phyloP scores from a whole-genome alignment of 2,329 filamentous ascomycete species.

The Ambrosiella beaveri region DNA sequence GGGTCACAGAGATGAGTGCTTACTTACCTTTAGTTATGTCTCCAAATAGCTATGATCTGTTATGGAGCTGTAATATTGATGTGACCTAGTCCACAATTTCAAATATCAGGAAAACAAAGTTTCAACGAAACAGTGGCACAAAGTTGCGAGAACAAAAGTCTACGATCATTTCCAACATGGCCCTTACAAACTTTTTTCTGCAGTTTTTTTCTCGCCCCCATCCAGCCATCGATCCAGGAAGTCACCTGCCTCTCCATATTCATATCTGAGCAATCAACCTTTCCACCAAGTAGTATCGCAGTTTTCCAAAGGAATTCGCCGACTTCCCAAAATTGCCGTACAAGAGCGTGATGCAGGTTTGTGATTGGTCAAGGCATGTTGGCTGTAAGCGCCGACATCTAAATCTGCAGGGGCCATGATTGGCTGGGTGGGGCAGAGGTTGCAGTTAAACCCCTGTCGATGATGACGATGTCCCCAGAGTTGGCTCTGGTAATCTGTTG shows the following conservation, averaged over 20 bases:
- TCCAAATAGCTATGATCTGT: neutral
- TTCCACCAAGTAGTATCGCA: neutral
- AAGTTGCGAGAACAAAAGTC: too few species aligned
- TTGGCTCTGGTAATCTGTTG: neutral
- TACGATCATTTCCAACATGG: too few species aligned
- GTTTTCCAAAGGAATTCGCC: neutral
- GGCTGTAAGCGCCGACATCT: conserved; percentile 4
- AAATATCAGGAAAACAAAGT: neutral
- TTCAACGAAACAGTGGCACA: too few species aligned
- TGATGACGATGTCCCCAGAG: neutral
- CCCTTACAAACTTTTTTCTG: too few species aligned
- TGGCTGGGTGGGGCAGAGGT: neutral
- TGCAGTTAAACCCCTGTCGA: neutral
- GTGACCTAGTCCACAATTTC: neutral
- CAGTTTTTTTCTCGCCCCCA: neutral
- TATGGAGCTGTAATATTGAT: neutral
- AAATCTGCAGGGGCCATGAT: conserved; percentile 3
- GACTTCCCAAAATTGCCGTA: neutral
- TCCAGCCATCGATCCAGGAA: neutral
- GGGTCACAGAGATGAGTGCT: neutral
- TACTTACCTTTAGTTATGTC: neutral
- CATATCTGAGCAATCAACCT: neutral
- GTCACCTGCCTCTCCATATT: neutral
- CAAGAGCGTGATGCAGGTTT: neutral
- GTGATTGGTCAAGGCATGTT: neutral